A percentile compares a stretch with the other conserved stretches of the same genome.
phyloP scores from a whole-genome alignment of 2,329 filamentous ascomycete genomes.

The Aspergillus felis region DNA sequence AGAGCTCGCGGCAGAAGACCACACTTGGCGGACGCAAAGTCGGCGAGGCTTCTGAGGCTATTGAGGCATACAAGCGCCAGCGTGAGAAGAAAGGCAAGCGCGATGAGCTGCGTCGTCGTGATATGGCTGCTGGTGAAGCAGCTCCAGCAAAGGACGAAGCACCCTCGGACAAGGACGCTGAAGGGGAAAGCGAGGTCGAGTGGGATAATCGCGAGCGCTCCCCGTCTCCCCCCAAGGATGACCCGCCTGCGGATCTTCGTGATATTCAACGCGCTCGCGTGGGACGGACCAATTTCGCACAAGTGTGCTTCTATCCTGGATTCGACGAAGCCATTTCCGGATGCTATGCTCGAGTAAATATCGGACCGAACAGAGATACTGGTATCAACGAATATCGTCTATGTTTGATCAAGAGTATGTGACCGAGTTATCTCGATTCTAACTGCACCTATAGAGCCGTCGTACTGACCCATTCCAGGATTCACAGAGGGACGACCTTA shows the following conservation, averaged over 20 bases:
- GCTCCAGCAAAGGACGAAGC: constrained; percentile 61
- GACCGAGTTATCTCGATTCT: neutral
- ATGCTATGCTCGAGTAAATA: constrained; percentile 79
- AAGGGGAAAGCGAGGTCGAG: constrained; percentile 75
- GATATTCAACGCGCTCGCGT: constrained; percentile 82
- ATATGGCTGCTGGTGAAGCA: constrained; percentile 47
- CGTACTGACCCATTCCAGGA: constrained; percentile 44
- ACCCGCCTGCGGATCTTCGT: constrained; percentile 66
- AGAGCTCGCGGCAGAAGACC: constrained; percentile 68
- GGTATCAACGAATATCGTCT: constrained; percentile 80
- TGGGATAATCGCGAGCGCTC: constrained; percentile 60
- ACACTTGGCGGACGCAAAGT: constrained; percentile 62
- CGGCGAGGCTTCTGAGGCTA: constrained; percentile 65
- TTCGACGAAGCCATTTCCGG: constrained; percentile 79
- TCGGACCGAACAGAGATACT: constrained; percentile 71
- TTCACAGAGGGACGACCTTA: constrained; percentile 79
- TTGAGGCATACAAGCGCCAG: constrained; percentile 65
- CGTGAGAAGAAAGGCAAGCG: constrained; percentile 56
- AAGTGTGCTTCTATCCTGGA: constrained; percentile 88
- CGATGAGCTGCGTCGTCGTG: constrained; percentile 45
- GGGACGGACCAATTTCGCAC: constrained; percentile 78
- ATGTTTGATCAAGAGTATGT: constrained; percentile 76
- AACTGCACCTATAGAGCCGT: neutral
- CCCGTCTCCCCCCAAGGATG: constrained; percentile 56
- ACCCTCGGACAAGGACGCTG: constrained; percentile 58